These are phyloP conservation scores for Venturia asperata DNA, from an alignment of 2,329 filamentous ascomycete genomes.

Conservation along the genomic window DNA sequence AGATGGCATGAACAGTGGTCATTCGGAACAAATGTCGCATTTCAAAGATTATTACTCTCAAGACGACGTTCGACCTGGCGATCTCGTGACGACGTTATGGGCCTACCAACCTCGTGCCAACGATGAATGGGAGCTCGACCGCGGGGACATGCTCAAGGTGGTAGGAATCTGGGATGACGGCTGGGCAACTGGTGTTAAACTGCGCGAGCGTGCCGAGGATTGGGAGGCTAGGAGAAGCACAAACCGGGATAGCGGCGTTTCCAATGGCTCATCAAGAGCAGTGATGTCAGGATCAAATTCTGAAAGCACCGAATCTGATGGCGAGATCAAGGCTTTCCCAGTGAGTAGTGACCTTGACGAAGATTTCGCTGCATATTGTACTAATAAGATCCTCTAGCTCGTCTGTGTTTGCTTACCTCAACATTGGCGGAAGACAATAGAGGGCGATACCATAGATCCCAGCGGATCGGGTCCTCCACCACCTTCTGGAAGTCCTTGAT, in stretches of 20 bases:
- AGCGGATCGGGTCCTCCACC: slow-evolving; percentile 3
- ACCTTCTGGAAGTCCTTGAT: slow-evolving; percentile 13
- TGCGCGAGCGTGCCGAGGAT: slow-evolving; percentile 78
- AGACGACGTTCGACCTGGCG: slow-evolving; percentile 87
- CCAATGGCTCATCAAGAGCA: slow-evolving; percentile 55
- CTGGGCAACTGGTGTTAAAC: slow-evolving; percentile 88
- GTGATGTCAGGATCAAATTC: slow-evolving; percentile 18
- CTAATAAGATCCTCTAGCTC: slow-evolving; percentile 38
- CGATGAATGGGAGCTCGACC: slow-evolving; percentile 87
- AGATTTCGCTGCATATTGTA: neutral
- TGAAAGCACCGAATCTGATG: slow-evolving; percentile 32
- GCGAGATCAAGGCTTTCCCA: slow-evolving; percentile 96
- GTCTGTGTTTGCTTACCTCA: slow-evolving; percentile 94
- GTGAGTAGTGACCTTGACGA: slow-evolving; percentile 24
- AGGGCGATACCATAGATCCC: slow-evolving; percentile 58
- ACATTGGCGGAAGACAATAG: slow-evolving; percentile 95
- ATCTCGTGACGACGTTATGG: slow-evolving; percentile 88
- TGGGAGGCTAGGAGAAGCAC: slow-evolving; percentile 71
- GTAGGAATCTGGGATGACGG: slow-evolving; percentile 99
- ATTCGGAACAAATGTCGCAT: slow-evolving; percentile 89
- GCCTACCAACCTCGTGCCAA: slow-evolving; percentile 90
- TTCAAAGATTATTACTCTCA: slow-evolving; percentile 99
- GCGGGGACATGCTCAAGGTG: slow-evolving; percentile 96
- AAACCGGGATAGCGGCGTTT: slow-evolving; percentile 90
- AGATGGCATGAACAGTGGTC: slow-evolving; percentile 73